Evolutionary conservation across 257 asterid genomes (phyloP).

Genomic region (Solanum tarapatanum): DNA sequence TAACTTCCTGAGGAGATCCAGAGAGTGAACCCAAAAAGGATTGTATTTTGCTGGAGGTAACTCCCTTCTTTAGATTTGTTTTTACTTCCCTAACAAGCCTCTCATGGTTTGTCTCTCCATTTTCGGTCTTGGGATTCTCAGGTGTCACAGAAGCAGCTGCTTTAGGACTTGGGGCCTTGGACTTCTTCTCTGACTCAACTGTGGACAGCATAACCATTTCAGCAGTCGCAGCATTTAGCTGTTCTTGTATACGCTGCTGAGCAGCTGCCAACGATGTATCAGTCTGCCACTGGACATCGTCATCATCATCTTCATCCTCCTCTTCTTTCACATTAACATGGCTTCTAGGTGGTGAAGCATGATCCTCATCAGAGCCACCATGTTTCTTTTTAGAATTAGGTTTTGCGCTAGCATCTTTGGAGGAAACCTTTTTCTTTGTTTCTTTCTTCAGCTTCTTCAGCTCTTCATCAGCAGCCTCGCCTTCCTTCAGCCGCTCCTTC

Average conservation of each 20-base stretch:
- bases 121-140: background rate
- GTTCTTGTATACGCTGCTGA: slow-evolving; percentile 11
- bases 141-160: background rate
- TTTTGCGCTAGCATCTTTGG: background rate
- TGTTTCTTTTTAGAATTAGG: slow-evolving; percentile 5
- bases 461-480: slow-evolving; percentile 18
- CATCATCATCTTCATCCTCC: background rate
- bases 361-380: slow-evolving; percentile 1
- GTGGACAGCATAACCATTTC: slow-evolving; percentile 18
- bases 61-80: slow-evolving; percentile 13
- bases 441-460: slow-evolving; percentile 9
- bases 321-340: background rate
- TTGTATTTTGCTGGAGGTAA: slow-evolving; percentile 7
- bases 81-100: slow-evolving; percentile 20
- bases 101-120: slow-evolving; percentile 4
- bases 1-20: slow-evolving; percentile 23
- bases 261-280: slow-evolving; percentile 14
- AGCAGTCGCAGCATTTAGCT: slow-evolving; percentile 12
- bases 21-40: slow-evolving; percentile 15
- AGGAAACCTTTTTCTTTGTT: slow-evolving; percentile 4
- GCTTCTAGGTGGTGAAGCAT: background rate
- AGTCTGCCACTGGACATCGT: slow-evolving; percentile 10
- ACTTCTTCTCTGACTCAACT: slow-evolving; percentile 1
- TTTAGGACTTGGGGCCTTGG: slow-evolving; percentile 12
- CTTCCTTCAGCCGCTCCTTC: slow-evolving; percentile 17